These are phyloP conservation scores for Smittium culicis DNA, from an alignment of 371 early-diverging fungal species.

Conservation along the genomic window DNA sequence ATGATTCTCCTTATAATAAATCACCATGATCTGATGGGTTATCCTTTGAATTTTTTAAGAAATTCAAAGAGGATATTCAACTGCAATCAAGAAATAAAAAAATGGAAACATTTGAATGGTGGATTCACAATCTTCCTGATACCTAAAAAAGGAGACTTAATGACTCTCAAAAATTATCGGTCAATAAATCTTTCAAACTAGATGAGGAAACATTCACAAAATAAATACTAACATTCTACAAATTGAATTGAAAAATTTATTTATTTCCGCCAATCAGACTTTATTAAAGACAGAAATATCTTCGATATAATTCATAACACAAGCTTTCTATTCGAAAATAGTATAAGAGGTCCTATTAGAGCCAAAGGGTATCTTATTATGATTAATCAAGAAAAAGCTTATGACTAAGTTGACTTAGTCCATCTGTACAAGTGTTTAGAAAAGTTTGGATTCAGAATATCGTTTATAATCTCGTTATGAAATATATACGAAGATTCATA, in stretches of 20 bases:
- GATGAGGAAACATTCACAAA: background rate
- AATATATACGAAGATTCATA: background rate
- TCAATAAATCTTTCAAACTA: background rate
- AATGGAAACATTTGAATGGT: background rate
- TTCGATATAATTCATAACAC: background rate
- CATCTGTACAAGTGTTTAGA: background rate
- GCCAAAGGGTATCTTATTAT: background rate
- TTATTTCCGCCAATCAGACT: background rate
- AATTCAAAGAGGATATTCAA: background rate
- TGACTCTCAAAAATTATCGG: background rate
- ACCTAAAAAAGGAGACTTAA: background rate
- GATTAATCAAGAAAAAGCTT: background rate
- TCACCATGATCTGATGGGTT: background rate
- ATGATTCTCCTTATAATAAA: background rate
- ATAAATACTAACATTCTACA: too few relatives aligned
- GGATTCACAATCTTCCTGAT: background rate
- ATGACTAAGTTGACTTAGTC: background rate
- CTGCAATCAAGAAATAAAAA: background rate
- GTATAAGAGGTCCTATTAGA: background rate
- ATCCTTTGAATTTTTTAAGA: background rate
- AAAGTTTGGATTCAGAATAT: background rate
- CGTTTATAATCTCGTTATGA: background rate
- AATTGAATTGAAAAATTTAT: background rate
- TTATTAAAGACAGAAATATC: background rate
- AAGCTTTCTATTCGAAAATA: background rate